Conservation (phyloP, 805 yeast species). For the Clavispora santaluciae region DNA sequence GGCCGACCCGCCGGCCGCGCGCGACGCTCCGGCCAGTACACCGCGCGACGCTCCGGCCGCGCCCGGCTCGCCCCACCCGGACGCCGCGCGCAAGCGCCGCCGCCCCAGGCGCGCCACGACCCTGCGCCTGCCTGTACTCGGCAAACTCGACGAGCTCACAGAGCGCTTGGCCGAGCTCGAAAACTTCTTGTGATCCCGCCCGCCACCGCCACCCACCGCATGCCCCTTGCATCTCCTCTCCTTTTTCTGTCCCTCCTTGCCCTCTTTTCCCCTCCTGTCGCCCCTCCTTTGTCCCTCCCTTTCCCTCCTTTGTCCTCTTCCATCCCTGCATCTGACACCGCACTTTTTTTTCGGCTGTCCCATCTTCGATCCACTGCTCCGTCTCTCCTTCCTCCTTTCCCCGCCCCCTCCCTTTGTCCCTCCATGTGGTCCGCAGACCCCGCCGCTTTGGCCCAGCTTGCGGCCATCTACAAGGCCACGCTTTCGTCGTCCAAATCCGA, state of each 20-base stretch:
- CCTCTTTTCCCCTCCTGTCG: background rate
- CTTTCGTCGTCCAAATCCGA: constrained; percentile 52
- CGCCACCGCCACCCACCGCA: too few species aligned
- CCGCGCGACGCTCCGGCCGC: too few species aligned
- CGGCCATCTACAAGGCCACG: constrained; percentile 64
- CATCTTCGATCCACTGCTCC: background rate
- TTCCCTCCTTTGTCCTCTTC: background rate
- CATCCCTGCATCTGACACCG: background rate
- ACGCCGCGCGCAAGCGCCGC: background rate
- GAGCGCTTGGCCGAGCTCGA: constrained; percentile 38
- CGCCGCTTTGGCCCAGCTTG: constrained; percentile 58
- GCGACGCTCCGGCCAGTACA: too few species aligned
- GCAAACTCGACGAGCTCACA: constrained; percentile 42
- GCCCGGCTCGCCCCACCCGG: too few species aligned
- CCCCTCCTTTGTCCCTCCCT: too few species aligned
- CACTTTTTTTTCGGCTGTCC: constrained; percentile 43
- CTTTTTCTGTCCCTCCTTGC: background rate
- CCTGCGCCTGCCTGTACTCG: constrained; percentile 43
- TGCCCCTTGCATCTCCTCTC: background rate
- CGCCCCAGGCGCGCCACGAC: constrained; percentile 1
- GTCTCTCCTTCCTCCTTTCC: background rate
- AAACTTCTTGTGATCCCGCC: constrained; percentile 5
- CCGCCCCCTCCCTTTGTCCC: background rate
- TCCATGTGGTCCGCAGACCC: constrained; percentile 64
- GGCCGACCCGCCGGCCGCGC: too few species aligned